phyloP scores from a whole-genome alignment of 2,329 filamentous ascomycete genomes.

The Pseudogymnoascus pannorum region DNA sequence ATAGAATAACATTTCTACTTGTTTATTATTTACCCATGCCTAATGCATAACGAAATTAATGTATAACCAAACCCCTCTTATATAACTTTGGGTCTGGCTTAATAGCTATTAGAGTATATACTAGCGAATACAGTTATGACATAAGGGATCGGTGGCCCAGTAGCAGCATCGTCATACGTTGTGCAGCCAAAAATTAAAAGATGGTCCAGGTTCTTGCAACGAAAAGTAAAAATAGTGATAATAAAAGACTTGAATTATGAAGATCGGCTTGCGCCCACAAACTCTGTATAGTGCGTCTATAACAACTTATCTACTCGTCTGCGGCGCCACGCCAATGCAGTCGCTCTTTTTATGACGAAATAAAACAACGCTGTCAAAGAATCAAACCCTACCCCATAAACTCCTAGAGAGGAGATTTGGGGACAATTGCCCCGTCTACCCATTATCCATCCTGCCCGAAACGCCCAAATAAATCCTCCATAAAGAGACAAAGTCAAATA shows the following conservation, averaged over 20 bases:
- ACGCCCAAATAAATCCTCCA: not conserved
- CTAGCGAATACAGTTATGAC: not conserved
- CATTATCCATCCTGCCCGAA: not conserved
- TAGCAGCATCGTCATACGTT: not conserved
- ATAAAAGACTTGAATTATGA: not conserved
- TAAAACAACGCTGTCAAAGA: not conserved
- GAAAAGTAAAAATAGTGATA: not conserved
- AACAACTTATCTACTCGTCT: not conserved
- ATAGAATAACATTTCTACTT: no score
- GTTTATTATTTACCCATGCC: no score
- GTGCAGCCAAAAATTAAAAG: slow-evolving; percentile 26
- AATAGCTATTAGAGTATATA: not conserved
- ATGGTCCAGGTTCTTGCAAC: slow-evolving; percentile 18
- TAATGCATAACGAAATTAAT: no score
- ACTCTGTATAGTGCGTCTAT: not conserved
- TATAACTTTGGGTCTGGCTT: not conserved
- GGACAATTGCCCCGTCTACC: not conserved
- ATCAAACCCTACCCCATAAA: not conserved
- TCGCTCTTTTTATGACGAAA: not conserved
- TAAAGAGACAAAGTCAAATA: slow-evolving; percentile 36
- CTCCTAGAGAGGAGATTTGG: slow-evolving; percentile 2
- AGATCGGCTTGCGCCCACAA: not conserved
- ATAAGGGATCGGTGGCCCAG: not conserved
- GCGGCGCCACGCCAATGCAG: not conserved
- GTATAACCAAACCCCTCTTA: not conserved